Evolutionary conservation across 768 basidiomycete species (phyloP).

Genomic region (Podaxis sp.): DNA sequence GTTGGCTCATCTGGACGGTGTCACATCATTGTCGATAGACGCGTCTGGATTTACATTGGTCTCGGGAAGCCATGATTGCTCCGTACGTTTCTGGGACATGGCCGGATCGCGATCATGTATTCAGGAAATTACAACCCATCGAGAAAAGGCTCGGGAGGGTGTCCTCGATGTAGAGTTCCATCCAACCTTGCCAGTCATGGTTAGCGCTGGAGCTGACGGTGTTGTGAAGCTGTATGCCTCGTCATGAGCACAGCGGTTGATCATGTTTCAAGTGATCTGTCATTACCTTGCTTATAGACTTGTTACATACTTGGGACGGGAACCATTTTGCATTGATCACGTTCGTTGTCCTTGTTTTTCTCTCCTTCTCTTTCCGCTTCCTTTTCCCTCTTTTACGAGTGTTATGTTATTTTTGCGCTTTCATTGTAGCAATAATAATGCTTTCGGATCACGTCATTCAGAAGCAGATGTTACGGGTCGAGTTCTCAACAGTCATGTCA

Average conservation of each 20-base stretch:
- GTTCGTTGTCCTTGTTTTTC: constrained; percentile 27
- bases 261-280: constrained; percentile 20
- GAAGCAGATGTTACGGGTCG: not conserved
- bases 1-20: constrained; percentile 87
- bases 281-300: constrained; percentile 31
- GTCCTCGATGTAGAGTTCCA: constrained; percentile 88
- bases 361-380: constrained; percentile 26
- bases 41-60: constrained; percentile 85
- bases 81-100: constrained; percentile 92
- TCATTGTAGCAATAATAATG: constrained; percentile 17
- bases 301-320: constrained; percentile 35
- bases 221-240: constrained; percentile 90
- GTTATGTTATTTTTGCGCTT: constrained; percentile 23
- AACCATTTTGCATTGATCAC: constrained; percentile 21
- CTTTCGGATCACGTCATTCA: constrained; percentile 15
- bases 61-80: constrained; percentile 92
- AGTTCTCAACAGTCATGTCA: constrained; percentile 8
- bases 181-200: constrained; percentile 81
- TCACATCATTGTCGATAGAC: constrained; percentile 89
- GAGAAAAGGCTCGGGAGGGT: constrained; percentile 88
- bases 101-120: constrained; percentile 76
- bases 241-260: constrained; percentile 48
- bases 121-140: constrained; percentile 88
- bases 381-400: constrained; percentile 26
- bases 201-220: constrained; percentile 94